Evolutionary conservation across 2,329 filamentous ascomycete genomes (phyloP), one percentile per base, ranked within the genome.

Genomic region (Fusarium tuaranense): DNA sequence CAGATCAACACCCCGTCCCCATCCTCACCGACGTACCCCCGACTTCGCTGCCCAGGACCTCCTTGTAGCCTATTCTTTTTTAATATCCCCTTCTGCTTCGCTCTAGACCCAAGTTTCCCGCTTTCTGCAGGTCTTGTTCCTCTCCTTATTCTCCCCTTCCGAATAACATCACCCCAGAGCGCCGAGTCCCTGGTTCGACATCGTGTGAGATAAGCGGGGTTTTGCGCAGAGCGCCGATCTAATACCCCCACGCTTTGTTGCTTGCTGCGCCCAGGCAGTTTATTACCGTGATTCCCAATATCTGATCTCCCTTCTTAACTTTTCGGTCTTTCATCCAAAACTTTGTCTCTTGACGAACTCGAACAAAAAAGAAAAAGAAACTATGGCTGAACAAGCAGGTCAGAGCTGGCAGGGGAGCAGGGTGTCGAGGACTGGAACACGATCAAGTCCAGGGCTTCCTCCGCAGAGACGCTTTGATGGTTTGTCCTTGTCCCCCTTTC

Each of bases 401-500:
- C 80, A 80, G 59, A 75, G 68, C 66, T 73, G 76, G 69, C 80
- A 80, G 58, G 69, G 74, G 41, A 73, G 70, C 63, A 74, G 67
- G 59, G 70, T 67, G 70, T 78, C 78, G 59, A 79, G 77, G 68
- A 72, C 69, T 58, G 77, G 77, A 44, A 66, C 77, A 48, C 77
- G 79, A 70, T 79, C 81, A 25, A 82, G 76, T 67, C 79, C 80
- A n/a, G 78, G 77, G 25, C 71, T 81, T 46, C 78, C 78, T 22
- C 79, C 78, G 38, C 79, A 82, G 46, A 81, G 82, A 64, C 82
- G 82, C 36, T 81, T 81, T 60, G 83, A 84, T 68, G 83, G 83
- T 84, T 75, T 51, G 81, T 78, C 36, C 16, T 67, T 58, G 27
- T 36, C 57, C 63, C 61, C 38, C 46, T n/a, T 53, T 46, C 63